Evolutionary conservation across 345 rosid species (phyloP).

Genomic region (Corymbia maculata): DNA sequence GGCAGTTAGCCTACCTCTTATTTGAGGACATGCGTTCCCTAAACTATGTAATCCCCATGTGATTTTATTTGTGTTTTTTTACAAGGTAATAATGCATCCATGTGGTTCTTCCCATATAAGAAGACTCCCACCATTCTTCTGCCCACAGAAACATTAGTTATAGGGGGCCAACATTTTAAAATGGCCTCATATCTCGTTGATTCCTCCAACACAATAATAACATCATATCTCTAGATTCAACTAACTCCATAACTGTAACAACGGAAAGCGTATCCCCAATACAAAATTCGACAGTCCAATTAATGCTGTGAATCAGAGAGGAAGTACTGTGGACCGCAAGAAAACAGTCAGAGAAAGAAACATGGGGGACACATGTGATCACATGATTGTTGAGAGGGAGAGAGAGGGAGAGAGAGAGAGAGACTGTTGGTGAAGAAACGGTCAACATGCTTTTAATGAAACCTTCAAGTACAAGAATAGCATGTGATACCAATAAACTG

Average conservation of each 20-base stretch:
- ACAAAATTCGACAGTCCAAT: conserved; percentile 21
- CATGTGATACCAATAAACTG: background rate
- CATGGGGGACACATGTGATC: conserved; percentile 18
- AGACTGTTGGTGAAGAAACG: background rate
- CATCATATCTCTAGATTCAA: conserved; percentile 9
- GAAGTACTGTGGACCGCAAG: background rate
- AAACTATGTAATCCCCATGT: background rate
- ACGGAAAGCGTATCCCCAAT: conserved; percentile 32
- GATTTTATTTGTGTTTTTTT: background rate
- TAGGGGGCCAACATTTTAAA: background rate
- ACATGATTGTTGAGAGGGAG: conserved; percentile 60
- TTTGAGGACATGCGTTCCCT: background rate
- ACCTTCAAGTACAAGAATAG: background rate
- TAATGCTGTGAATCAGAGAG: conserved; percentile 13
- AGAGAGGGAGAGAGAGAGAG: background rate
- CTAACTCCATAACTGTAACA: conserved; percentile 59
- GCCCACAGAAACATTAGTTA: background rate
- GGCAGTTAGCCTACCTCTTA: background rate
- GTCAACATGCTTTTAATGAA: conserved; percentile 15
- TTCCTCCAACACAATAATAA: background rate
- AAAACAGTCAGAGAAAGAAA: background rate
- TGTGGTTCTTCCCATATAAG: background rate
- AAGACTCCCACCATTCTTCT: background rate
- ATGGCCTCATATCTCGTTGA: background rate
- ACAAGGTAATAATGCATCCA: background rate